phyloP scores from a whole-genome alignment of 75 land plant species.

The Larix kaempferi region DNA sequence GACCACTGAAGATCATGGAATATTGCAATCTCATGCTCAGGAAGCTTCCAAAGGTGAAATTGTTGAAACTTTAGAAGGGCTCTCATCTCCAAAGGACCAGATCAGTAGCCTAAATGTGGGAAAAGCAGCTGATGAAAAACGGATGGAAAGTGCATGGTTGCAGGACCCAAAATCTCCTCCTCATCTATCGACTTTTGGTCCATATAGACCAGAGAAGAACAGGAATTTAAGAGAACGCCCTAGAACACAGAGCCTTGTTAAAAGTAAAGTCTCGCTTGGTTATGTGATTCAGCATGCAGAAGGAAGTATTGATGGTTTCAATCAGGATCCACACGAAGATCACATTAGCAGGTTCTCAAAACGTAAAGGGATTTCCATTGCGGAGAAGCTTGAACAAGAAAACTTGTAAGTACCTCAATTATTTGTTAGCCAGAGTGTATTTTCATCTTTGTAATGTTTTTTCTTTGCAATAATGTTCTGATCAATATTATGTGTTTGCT shows the following conservation, averaged over 20 bases:
- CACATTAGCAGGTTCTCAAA: constrained; percentile 38
- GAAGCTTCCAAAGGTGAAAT: constrained; percentile 36
- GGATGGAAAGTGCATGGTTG: constrained; percentile 19
- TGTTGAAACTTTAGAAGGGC: constrained; percentile 27
- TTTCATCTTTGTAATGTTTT: too few species aligned
- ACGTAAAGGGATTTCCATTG: constrained; percentile 61
- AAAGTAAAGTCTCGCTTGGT: constrained; percentile 66
- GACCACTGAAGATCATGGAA: constrained; percentile 9
- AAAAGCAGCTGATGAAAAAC: constrained; percentile 7
- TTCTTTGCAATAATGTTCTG: neutral
- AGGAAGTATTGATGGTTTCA: constrained; percentile 28
- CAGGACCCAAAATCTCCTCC: constrained; percentile 20
- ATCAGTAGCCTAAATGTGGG: constrained; percentile 7
- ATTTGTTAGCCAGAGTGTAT: neutral
- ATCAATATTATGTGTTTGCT: neutral
- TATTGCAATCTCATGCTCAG: constrained; percentile 6
- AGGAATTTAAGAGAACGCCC: constrained; percentile 22
- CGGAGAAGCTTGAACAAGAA: constrained; percentile 86
- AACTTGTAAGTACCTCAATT: constrained; percentile 51
- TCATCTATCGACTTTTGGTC: constrained; percentile 15
- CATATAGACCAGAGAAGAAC: constrained; percentile 21
- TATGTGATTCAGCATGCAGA: constrained; percentile 76
- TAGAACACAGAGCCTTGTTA: constrained; percentile 29
- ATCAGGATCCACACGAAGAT: constrained; percentile 7
- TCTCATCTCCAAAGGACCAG: constrained; percentile 10